Conservation (phyloP, 371 early-diverging fungal genomes). For the Mucor mucedo region DNA sequence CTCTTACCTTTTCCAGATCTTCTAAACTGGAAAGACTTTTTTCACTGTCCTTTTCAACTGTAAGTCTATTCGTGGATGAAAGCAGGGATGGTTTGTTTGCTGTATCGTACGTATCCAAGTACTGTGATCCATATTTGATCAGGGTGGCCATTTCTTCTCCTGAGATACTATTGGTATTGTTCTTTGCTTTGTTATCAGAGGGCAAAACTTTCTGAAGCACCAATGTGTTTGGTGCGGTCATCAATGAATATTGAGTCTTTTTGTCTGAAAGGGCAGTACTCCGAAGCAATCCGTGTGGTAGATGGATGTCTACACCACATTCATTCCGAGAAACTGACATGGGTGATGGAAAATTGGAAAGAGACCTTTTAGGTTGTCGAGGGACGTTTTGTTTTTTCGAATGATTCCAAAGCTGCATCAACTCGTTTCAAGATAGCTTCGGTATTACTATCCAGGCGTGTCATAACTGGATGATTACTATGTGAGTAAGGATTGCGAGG, state of each 20-base stretch:
- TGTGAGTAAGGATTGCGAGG: conserved; percentile 6
- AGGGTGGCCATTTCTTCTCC: conserved; percentile 28
- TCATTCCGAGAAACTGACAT: conserved; percentile 34
- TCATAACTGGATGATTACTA: conserved; percentile 21
- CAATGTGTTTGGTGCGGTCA: conserved; percentile 24
- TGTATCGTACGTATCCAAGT: conserved; percentile 26
- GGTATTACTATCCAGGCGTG: conserved; percentile 26
- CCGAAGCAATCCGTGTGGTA: conserved; percentile 40
- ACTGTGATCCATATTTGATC: conserved; percentile 26
- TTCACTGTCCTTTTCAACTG: conserved; percentile 10
- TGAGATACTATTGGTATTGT: conserved; percentile 4
- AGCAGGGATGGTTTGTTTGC: conserved; percentile 8
- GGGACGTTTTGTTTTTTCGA: conserved; percentile 5
- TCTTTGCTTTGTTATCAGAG: neutral
- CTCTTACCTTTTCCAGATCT: conserved; percentile 34
- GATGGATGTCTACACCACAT: conserved; percentile 38
- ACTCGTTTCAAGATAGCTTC: conserved; percentile 28
- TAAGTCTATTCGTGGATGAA: neutral
- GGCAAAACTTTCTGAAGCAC: conserved; percentile 23
- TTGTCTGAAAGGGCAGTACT: conserved; percentile 32
- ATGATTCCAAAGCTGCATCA: conserved; percentile 19
- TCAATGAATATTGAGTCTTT: conserved; percentile 40
- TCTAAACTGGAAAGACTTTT: conserved; percentile 30
- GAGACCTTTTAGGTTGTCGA: neutral
- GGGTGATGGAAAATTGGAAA: conserved; percentile 11